A percentile compares a stretch with the other conserved stretches of the same genome.
These are phyloP conservation scores for Gracilaria domingensis DNA, from an alignment of 23 red algal genomes.

Conservation along the genomic window DNA sequence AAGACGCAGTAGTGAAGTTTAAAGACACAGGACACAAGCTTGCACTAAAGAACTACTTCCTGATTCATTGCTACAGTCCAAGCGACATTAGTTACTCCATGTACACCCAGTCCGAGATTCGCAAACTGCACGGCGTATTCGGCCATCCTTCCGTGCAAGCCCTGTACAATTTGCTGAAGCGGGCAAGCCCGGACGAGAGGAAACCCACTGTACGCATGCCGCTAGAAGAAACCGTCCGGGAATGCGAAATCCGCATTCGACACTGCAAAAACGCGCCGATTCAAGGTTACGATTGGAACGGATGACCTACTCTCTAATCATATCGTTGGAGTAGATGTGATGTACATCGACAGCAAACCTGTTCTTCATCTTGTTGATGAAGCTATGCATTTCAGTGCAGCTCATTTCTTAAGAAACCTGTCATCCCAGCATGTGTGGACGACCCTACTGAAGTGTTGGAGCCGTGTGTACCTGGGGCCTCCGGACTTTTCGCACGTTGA, in stretches of 20 bases:
- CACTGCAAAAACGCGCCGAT: too few relatives aligned
- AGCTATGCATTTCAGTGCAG: too few relatives aligned
- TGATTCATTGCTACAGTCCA: too few relatives aligned
- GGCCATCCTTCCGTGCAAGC: conserved; percentile 39
- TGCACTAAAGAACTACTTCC: too few relatives aligned
- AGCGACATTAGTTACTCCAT: too few relatives aligned
- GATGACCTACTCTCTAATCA: conserved; percentile 21
- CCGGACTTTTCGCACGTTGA: conserved; percentile 32
- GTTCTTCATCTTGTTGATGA: conserved; percentile 28
- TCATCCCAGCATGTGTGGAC: neutral
- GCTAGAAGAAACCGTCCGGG: neutral
- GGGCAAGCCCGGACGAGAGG: too few relatives aligned
- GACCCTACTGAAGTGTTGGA: neutral
- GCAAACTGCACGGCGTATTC: conserved; percentile 45
- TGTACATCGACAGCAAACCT: conserved; percentile 3
- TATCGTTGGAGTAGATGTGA: conserved; percentile 18
- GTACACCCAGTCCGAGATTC: too few relatives aligned
- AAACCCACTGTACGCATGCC: neutral
- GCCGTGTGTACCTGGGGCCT: neutral
- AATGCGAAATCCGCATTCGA: neutral
- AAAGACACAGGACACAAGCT: too few relatives aligned
- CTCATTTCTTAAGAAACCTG: neutral
- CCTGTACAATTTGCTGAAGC: conserved; percentile 24
- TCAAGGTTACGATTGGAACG: conserved; percentile 19
- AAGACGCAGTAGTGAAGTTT: too few relatives aligned